Base-by-base conservation (phyloP, 2,329 filamentous ascomycete genomes). In the Teratosphaeria gauchensis region DNA sequence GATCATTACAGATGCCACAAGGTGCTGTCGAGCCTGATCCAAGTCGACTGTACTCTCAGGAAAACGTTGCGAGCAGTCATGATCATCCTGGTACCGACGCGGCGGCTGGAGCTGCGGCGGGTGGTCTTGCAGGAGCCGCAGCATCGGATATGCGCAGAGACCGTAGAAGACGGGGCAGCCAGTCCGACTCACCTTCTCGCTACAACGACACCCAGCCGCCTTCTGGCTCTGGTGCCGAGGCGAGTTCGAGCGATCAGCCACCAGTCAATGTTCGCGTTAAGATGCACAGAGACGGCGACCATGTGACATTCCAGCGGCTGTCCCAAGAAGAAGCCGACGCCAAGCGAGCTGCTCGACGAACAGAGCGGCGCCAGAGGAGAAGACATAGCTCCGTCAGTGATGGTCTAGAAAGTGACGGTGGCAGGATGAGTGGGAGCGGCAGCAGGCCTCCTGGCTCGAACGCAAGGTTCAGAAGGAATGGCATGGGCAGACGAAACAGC, bases 241-340 rank as follows among this genome's bases (percentile, higher is more conserved):
- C 55, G 5, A 32, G 33, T 31, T 53, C 62, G 21, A 46, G 32
- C 54, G 57, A 76, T 77, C 61, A 72, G 78, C 82, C 82, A n/a
- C 82, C 83, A 2, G 82, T 85, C 53, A 84, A 80, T 32, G 79
- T 87, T 58, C 84, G 85, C 69, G 79, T 86, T 51, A 84, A 84
- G 67, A 83, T 85, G 78, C 83, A 85, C 70, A 80, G 81, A 59
- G 82, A 86, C 62, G 83, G 83, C 28, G 78, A 82, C 7, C 81
- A 84, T 65, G 82, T 87, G 38, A 87, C 84, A 2, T 75, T 87
- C 7, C 77, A 83, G 31, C 76, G 83, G 12, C 73, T 87, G 30
- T 83, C 82, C 11, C 81, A 84, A 65, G 80, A 84, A 71, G 84
- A 86, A 74, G 83, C 82, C 14, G 81, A 81, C 9, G 82, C 82